These are phyloP conservation scores for Rhizopus arrhizus DNA, from an alignment of 371 early-diverging fungal genomes.

Conservation along the genomic window DNA sequence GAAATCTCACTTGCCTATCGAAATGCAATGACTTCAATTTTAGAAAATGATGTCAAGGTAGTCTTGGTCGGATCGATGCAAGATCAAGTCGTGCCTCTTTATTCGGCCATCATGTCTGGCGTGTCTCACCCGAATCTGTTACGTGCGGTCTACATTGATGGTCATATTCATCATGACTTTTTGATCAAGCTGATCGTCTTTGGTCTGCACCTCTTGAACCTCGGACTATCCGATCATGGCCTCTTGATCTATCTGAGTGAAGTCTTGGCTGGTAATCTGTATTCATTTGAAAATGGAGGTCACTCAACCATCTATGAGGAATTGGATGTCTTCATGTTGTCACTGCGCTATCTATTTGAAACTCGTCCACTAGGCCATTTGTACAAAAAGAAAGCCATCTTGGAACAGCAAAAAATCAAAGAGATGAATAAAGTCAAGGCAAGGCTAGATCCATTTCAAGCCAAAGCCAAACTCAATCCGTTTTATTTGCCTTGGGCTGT, in stretches of 20 bases:
- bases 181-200: constrained; percentile 82
- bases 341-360: constrained; percentile 45
- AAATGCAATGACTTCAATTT: constrained; percentile 66
- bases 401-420: background rate
- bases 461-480: constrained; percentile 69
- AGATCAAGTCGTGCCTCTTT: constrained; percentile 93
- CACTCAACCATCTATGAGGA: constrained; percentile 94
- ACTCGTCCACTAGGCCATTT: constrained; percentile 28
- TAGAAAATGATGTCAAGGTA: constrained; percentile 69
- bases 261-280: constrained; percentile 82
- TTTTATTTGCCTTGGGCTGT: constrained; percentile 89
- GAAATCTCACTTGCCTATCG: constrained; percentile 65
- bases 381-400: background rate
- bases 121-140: constrained; percentile 84
- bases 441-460: constrained; percentile 49
- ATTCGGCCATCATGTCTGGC: constrained; percentile 86
- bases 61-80: constrained; percentile 78
- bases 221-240: constrained; percentile 82
- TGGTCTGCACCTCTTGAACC: constrained; percentile 80
- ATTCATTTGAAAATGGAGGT: constrained; percentile 75
- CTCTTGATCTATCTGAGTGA: constrained; percentile 83
- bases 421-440: constrained; percentile 21
- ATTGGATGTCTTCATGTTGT: constrained; percentile 75
- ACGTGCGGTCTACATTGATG: constrained; percentile 87
- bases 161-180: constrained; percentile 80